These are phyloP conservation scores for Limtongozyma cylindracea DNA, from an alignment of 805 yeast species.

Conservation along the genomic window DNA sequence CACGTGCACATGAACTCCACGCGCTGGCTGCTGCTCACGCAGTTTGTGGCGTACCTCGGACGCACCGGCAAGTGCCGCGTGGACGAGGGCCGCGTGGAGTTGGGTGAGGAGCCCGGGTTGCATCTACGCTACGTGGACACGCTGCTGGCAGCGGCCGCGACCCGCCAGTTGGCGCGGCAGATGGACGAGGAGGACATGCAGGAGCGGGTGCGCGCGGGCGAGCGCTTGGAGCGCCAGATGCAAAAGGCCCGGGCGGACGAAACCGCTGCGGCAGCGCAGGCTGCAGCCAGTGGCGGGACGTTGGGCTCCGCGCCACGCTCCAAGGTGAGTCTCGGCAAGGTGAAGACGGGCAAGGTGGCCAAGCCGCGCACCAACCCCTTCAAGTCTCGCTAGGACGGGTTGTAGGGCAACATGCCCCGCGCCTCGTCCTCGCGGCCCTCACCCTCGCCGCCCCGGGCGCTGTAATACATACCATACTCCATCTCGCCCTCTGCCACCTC, in stretches of 20 bases:
- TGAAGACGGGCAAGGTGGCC: conserved; percentile 32
- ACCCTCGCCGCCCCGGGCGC: too few relatives aligned
- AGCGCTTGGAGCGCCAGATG: conserved; percentile 1
- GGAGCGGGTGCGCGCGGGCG: background rate
- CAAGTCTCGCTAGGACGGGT: too few relatives aligned
- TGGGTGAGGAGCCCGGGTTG: too few relatives aligned
- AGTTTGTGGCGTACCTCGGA: conserved; percentile 38
- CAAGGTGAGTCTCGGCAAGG: conserved; percentile 10
- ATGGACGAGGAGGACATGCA: background rate
- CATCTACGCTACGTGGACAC: too few relatives aligned
- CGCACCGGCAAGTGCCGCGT: conserved; percentile 29
- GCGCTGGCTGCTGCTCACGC: conserved; percentile 42
- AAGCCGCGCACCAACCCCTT: too few relatives aligned
- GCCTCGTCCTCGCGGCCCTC: too few relatives aligned
- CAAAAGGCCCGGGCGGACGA: background rate
- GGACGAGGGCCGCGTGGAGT: conserved; percentile 3
- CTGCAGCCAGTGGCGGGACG: conserved; percentile 1
- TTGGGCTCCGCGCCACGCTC: conserved; percentile 1
- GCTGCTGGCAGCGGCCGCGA: too few relatives aligned
- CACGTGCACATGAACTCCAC: conserved; percentile 89
- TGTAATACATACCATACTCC: too few relatives aligned
- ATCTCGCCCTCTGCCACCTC: too few relatives aligned
- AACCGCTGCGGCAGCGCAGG: background rate
- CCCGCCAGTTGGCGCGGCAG: too few relatives aligned
- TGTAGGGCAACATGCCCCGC: too few relatives aligned